Conservation (phyloP, 306 rosid genomes). For the Ormosia emarginata region DNA sequence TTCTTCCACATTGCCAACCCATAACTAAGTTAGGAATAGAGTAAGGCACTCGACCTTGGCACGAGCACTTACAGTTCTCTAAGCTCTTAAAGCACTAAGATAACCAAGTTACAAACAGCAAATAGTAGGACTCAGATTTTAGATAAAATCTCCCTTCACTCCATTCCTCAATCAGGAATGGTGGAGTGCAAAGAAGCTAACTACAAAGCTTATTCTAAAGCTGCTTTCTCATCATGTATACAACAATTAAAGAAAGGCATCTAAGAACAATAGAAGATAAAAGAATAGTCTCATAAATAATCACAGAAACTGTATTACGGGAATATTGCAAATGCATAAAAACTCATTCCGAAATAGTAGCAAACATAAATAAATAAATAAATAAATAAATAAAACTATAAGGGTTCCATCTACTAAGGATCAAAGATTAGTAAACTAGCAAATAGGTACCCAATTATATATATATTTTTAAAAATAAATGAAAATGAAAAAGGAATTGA, state of each 20-base stretch:
- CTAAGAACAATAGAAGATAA: not conserved
- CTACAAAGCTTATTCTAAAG: not conserved
- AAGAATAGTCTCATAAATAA: not conserved
- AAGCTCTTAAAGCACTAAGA: not conserved
- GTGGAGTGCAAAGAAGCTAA: conserved; percentile 12
- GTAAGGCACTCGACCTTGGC: not conserved
- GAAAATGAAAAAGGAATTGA: not conserved
- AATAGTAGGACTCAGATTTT: not conserved
- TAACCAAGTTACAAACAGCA: not conserved
- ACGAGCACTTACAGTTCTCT: not conserved
- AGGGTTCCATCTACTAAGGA: not conserved
- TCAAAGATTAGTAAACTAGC: not conserved
- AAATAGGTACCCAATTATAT: not conserved
- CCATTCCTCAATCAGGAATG: not conserved
- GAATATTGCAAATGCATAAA: not conserved
- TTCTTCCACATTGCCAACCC: not conserved
- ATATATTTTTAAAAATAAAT: not conserved
- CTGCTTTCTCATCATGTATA: not conserved
- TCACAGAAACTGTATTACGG: not conserved
- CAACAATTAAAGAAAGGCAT: conserved; percentile 4
- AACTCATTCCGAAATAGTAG: not conserved
- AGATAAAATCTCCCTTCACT: not conserved
- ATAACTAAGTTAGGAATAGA: not conserved
- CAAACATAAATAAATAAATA: not conserved
- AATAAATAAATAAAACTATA: not conserved